Conservation (phyloP, 192 early-diverging fungal genomes). For the Geosiphon pyriformis region DNA sequence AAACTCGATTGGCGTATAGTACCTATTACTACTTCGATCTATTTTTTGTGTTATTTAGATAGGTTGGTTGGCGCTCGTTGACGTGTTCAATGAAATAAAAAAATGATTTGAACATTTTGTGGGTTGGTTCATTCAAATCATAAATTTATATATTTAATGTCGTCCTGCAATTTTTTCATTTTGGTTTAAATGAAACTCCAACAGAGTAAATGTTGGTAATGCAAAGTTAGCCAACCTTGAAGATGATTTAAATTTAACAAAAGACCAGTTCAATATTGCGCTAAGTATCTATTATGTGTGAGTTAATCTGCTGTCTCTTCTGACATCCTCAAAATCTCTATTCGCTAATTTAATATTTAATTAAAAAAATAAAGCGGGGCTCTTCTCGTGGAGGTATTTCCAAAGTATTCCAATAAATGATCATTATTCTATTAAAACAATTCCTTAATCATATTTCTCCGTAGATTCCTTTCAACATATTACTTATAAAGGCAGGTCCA, state of each 20-base stretch:
- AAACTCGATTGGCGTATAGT: constrained; percentile 62
- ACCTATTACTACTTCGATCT: constrained; percentile 56
- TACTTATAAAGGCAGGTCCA: constrained; percentile 56
- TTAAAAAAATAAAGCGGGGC: too few species aligned
- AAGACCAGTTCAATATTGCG: constrained; percentile 51
- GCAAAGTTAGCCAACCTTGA: constrained; percentile 51
- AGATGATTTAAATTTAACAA: constrained; percentile 38
- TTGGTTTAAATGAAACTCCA: neutral
- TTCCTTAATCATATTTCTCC: neutral
- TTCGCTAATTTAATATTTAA: neutral
- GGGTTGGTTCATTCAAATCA: neutral
- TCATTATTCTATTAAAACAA: constrained; percentile 1
- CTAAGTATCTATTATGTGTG: constrained; percentile 66
- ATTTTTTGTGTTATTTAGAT: constrained; percentile 66
- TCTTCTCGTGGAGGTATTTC: constrained; percentile 1
- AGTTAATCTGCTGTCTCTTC: constrained; percentile 31
- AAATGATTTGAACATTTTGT: neutral
- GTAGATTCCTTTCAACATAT: constrained; percentile 65
- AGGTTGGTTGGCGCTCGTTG: too few species aligned
- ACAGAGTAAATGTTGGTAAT: constrained; percentile 40
- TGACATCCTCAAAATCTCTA: neutral
- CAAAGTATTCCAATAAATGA: neutral
- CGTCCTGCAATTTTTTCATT: neutral
- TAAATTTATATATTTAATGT: neutral
- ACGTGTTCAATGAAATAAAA: neutral